Conservation (phyloP, 352 stramenopile species). For the Globisporangium camurandrum region DNA sequence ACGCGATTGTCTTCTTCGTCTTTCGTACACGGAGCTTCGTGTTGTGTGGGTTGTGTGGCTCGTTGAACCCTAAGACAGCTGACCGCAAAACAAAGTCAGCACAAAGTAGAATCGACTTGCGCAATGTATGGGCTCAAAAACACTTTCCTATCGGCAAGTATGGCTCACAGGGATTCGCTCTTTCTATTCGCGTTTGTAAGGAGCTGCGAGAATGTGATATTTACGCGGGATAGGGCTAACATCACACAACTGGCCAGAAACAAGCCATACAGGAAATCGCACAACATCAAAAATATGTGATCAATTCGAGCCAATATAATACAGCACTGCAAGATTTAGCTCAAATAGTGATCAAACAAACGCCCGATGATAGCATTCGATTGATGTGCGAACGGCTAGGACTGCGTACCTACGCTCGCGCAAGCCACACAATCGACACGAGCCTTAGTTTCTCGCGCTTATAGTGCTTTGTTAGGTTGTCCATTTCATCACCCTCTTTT, state of each 20-base stretch:
- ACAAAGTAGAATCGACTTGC: neutral
- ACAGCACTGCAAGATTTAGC: too few species aligned
- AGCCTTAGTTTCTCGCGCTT: too few species aligned
- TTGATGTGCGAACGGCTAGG: too few species aligned
- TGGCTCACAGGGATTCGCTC: neutral
- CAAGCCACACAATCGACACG: too few species aligned
- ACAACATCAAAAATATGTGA: too few species aligned
- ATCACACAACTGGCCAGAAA: neutral
- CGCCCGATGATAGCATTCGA: too few species aligned
- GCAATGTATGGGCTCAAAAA: neutral
- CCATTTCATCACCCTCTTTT: too few species aligned
- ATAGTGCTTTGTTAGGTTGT: too few species aligned
- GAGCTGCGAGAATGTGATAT: neutral
- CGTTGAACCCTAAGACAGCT: neutral
- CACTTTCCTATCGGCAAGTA: too few species aligned
- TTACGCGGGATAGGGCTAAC: neutral
- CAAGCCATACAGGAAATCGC: neutral
- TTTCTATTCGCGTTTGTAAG: neutral
- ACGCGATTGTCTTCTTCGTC: neutral
- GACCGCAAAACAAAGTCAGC: slow-evolving; percentile 2
- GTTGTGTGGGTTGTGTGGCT: neutral
- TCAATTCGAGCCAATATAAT: too few species aligned
- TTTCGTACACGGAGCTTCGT: neutral
- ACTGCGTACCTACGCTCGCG: too few species aligned
- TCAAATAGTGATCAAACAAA: too few species aligned